phyloP scores from a whole-genome alignment of 176 grass and related monocot genomes.

The Raddia distichophylla region DNA sequence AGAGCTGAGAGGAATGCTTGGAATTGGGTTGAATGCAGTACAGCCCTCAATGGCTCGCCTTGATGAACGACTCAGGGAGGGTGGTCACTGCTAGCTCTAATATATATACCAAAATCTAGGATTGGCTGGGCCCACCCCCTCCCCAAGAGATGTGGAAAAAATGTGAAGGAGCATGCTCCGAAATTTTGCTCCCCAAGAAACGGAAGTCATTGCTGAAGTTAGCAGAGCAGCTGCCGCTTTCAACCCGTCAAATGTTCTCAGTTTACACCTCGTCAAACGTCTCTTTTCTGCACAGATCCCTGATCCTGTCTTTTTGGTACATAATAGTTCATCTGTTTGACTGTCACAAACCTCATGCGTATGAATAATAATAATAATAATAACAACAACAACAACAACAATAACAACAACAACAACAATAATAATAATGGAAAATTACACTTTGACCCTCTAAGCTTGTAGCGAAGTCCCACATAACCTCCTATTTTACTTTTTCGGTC shows the following conservation, averaged over 20 bases:
- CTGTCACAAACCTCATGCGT: background rate
- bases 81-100: constrained; percentile 34
- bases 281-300: constrained; percentile 8
- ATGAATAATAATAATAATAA: too few species aligned
- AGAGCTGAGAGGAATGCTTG: constrained; percentile 10
- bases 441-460: too few species aligned
- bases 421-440: too few species aligned
- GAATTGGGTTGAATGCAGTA: constrained; percentile 24
- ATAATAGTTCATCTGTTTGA: background rate
- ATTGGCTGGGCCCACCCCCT: background rate
- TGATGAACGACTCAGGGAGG: constrained; percentile 31
- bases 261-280: constrained; percentile 29
- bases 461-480: too few species aligned
- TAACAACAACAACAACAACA: background rate
- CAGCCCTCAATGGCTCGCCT: background rate
- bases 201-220: constrained; percentile 33
- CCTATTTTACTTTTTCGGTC: too few species aligned
- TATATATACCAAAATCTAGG: constrained; percentile 50
- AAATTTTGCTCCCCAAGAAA: constrained; percentile 42
- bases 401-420: too few species aligned
- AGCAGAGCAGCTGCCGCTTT: constrained; percentile 8
- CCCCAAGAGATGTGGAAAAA: constrained; percentile 37
- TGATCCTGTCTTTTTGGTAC: background rate
- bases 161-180: background rate
- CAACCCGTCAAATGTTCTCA: constrained; percentile 8